phyloP scores from a whole-genome alignment of 306 rosid species.

The Castanea mollissima region DNA sequence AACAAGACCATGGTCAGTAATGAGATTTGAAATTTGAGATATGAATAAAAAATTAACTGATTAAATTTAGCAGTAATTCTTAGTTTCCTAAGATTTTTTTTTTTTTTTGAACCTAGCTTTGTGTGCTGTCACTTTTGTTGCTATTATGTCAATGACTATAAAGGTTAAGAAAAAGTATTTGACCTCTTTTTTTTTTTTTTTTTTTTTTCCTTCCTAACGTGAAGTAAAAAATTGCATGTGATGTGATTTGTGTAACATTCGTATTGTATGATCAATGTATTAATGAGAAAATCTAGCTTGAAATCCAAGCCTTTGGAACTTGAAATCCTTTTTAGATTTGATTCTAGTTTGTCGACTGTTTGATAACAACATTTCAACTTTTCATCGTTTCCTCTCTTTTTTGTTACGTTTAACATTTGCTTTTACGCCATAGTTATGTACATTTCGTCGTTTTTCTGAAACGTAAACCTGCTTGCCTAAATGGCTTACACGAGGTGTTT shows the following conservation, averaged over 20 bases:
- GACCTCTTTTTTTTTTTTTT: background rate
- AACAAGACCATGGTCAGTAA: conserved; percentile 47
- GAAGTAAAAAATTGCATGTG: conserved; percentile 32
- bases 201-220: background rate
- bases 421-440: no score
- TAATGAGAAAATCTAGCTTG: conserved; percentile 17
- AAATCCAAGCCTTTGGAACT: conserved; percentile 31
- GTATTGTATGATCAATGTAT: background rate
- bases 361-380: conserved; percentile 7
- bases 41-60: background rate
- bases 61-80: background rate
- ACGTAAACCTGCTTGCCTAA: no score
- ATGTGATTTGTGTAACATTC: background rate
- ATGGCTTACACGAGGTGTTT: no score
- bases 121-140: background rate
- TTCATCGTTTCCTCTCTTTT: background rate
- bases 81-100: background rate
- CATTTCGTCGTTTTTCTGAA: no score
- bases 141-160: conserved; percentile 1
- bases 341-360: background rate
- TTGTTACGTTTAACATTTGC: no score
- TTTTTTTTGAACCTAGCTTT: background rate
- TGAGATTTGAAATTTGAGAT: conserved; percentile 34
- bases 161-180: background rate
- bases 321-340: conserved; percentile 21